These are phyloP conservation scores for Limnomonas spitsbergensis DNA, from an alignment of 139 green algal genomes.

Conservation along the genomic window DNA sequence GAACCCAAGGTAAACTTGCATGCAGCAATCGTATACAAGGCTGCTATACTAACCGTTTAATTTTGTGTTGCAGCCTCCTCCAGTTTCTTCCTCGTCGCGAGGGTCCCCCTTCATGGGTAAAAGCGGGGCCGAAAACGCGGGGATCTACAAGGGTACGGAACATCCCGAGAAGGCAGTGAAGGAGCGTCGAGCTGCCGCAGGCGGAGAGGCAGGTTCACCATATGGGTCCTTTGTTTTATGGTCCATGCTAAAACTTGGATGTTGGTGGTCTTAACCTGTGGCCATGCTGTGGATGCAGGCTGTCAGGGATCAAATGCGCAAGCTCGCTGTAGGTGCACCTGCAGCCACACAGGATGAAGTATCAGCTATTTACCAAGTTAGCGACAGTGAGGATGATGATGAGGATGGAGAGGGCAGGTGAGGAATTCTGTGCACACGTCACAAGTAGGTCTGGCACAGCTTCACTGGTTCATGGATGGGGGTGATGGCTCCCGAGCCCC, in stretches of 20 bases:
- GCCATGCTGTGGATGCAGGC: no score
- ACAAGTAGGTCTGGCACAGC: neutral
- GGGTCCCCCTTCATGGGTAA: no score
- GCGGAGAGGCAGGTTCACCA: slow-evolving; percentile 34
- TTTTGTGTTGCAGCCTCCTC: no score
- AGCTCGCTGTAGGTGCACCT: slow-evolving; percentile 39
- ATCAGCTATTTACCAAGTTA: slow-evolving; percentile 45
- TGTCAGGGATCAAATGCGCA: slow-evolving; percentile 60
- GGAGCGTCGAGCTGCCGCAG: slow-evolving; percentile 50
- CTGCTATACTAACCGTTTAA: no score
- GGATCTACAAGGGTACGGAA: no score
- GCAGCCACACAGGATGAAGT: neutral
- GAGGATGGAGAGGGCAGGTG: slow-evolving; percentile 1
- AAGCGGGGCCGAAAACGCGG: no score
- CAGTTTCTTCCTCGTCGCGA: no score
- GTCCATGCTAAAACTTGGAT: neutral
- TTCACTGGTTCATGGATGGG: no score
- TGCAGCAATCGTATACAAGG: no score
- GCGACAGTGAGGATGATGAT: slow-evolving; percentile 63
- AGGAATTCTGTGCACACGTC: neutral
- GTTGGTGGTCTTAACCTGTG: no score
- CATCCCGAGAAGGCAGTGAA: slow-evolving; percentile 21
- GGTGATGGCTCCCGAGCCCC: no score
- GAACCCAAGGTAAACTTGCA: no score
- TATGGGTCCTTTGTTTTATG: neutral